Base-by-base conservation (phyloP, 2,329 filamentous ascomycete species). In the Eurotiales sp. region DNA sequence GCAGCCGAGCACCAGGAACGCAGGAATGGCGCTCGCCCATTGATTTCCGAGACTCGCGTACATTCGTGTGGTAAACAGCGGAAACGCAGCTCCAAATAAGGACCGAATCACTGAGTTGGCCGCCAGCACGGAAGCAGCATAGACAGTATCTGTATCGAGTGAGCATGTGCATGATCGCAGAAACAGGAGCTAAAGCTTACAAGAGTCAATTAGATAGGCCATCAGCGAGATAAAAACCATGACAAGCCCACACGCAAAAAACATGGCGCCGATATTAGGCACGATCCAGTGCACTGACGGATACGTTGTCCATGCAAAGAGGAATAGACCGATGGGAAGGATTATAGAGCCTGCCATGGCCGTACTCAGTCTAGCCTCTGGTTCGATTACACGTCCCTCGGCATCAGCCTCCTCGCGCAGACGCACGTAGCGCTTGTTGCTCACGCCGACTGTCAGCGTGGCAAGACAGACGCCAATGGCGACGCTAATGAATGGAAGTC, bases 321-420 rank as follows among this genome's bases (percentile, higher is more conserved):
- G 75, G 61, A 77, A 75, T 2, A 77, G 62, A 2, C 72, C 66
- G 25, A 72, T 61, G 0, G 78, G 77, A 8, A 80, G 58, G 1
- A 66, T 63, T 34, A 77, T 63, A 19, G 71, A 72, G 10, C 77
- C 78, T 4, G 80, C 57, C 52, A 79, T 76, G 42, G 70, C 70
- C 27, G 73, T 66, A 4, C 72, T 74, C 2, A 80, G 60, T 23
- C 78, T 69, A 8, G 74, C 70, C 57, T 80, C 78, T 0, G 78
- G 76, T n/a, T n/a, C n/a, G n/a, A n/a, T n/a, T n/a, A n/a, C n/a
- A n/a, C n/a, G n/a, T n/a, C n/a, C n/a, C n/a, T n/a, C n/a, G n/a
- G n/a, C n/a, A n/a, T n/a, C n/a, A n/a, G n/a, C n/a, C n/a, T n/a
- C n/a, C n/a, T n/a, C n/a, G n/a, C n/a, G n/a, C n/a, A n/a, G n/a